Base-by-base conservation (phyloP, 2,329 filamentous ascomycete species). In the Thielaviopsis punctulata region DNA sequence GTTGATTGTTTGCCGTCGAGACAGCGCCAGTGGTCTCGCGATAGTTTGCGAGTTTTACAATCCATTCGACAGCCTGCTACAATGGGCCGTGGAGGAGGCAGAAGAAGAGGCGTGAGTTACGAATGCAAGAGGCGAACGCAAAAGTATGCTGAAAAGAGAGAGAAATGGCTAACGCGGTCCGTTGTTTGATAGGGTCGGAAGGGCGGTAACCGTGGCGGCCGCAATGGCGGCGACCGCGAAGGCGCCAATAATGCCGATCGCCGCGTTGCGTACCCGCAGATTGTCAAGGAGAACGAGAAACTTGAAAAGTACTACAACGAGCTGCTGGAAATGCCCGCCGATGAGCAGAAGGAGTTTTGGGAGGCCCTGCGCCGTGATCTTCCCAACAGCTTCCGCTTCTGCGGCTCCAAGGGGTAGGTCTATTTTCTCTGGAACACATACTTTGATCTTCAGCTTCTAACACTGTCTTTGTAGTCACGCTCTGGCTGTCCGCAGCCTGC, bases 301-400 rank as follows among this genome's bases (percentile, higher is more conserved):
- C 83, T 94, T 58, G 84, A 96, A 69, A 72, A 73, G 57, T 96
- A 84, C 70, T 98, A 98, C 72, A 82, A 93, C 63, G 72, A 75
- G 56, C 73, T 89, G 25, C 74, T 85, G 5, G 77, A 88, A 55
- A 70, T 96, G 7, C 75, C 84, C 0, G 84, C 88, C 48, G 79
- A 82, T 45, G 90, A 96, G 68, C 80, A 77, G 61, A 72, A 79
- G 53, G 73, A 77, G 9, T 96, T 95, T 68, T 98, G 92, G 92
- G 75, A 77, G 36, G 79, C 84, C 0, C 71, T 96, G 64, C 79
- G 80, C 61, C 79, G 82, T 57, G 89, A 96, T 63, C 72, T 98
- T 49, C 92, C 92, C 52, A 96, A 95, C 70, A 95, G 89, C 67
- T 98, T 96, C 72, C 81, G 92, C 56, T 98, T 98, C 69, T 93